Evolutionary conservation across 2,329 filamentous ascomycete genomes (phyloP).

Genomic region (Fusarium nisikadoi): DNA sequence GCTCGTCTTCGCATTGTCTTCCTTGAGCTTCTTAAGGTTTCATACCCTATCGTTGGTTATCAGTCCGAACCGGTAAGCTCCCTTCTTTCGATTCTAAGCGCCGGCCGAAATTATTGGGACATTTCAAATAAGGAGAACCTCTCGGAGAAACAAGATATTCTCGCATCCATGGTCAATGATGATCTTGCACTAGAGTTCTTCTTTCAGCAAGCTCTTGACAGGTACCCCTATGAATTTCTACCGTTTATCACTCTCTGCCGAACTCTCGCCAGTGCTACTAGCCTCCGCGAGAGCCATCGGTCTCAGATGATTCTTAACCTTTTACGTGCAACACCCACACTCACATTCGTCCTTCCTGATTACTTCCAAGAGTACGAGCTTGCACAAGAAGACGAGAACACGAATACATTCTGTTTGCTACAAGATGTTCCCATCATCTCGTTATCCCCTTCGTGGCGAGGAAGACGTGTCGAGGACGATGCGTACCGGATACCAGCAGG

Average conservation of each 20-base stretch:
- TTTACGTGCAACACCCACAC: conserved; percentile 74
- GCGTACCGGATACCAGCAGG: conserved; percentile 71
- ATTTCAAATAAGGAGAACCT: conserved; percentile 53
- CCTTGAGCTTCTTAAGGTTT: conserved; percentile 76
- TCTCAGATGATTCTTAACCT: conserved; percentile 68
- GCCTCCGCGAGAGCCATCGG: conserved; percentile 46
- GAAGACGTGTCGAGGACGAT: conserved; percentile 58
- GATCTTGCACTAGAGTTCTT: conserved; percentile 64
- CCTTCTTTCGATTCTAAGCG: conserved; percentile 71
- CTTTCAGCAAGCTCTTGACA: conserved; percentile 75
- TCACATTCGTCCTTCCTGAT: conserved; percentile 81
- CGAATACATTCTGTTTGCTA: conserved; percentile 78
- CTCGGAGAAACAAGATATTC: conserved; percentile 48
- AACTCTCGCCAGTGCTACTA: conserved; percentile 61
- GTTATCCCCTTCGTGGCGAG: conserved; percentile 57
- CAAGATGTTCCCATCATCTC: conserved; percentile 72
- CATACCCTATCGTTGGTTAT: conserved; percentile 75
- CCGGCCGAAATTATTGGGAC: conserved; percentile 65
- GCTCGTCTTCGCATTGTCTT: conserved; percentile 72
- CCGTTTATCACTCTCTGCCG: conserved; percentile 81
- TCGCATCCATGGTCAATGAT: conserved; percentile 50
- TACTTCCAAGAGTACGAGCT: conserved; percentile 80
- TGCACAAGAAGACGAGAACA: conserved; percentile 86
- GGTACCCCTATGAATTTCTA: conserved; percentile 86
- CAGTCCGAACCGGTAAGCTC: conserved; percentile 75